Conservation (phyloP, 805 yeast species). For the Candida dajiaensis region DNA sequence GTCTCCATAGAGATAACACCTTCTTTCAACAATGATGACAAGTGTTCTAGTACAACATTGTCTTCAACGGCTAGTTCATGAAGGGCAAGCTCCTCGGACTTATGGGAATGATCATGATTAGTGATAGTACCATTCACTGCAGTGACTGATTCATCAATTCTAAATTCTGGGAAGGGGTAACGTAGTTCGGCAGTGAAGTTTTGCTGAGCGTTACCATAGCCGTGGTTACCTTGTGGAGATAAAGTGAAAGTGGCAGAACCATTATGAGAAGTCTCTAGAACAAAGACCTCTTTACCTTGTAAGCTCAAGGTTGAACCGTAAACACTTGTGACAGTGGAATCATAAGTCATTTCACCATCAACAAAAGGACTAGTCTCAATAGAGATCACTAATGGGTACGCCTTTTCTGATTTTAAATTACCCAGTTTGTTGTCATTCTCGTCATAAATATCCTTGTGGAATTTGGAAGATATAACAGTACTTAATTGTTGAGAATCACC, state of each 20-base stretch:
- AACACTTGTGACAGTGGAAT: conserved; percentile 17
- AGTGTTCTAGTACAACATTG: background rate
- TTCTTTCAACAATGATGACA: background rate
- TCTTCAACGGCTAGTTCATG: background rate
- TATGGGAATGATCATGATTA: conserved; percentile 5
- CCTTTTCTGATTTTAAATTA: conserved; percentile 9
- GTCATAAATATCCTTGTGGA: conserved; percentile 12
- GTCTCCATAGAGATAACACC: background rate
- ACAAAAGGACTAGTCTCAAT: conserved; percentile 11
- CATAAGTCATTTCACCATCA: conserved; percentile 10
- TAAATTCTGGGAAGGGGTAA: conserved; percentile 18
- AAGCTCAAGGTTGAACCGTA: conserved; percentile 16
- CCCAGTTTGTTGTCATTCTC: conserved; percentile 7
- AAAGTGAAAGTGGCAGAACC: conserved; percentile 40
- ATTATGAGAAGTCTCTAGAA: conserved; percentile 28
- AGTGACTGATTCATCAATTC: conserved; percentile 29
- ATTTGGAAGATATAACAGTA: conserved; percentile 12
- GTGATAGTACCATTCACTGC: conserved; percentile 30
- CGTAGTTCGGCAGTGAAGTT: conserved; percentile 20
- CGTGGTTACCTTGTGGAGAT: conserved; percentile 41
- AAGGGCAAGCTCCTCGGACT: background rate
- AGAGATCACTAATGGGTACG: conserved; percentile 15
- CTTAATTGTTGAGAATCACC: conserved; percentile 35
- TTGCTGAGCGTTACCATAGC: conserved; percentile 34
- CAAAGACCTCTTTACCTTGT: conserved; percentile 15